Evolutionary conservation across 1,139 yeast species (phyloP), one percentile per base, ranked within the genome.

Genomic region (Suhomyces chickasaworum): DNA sequence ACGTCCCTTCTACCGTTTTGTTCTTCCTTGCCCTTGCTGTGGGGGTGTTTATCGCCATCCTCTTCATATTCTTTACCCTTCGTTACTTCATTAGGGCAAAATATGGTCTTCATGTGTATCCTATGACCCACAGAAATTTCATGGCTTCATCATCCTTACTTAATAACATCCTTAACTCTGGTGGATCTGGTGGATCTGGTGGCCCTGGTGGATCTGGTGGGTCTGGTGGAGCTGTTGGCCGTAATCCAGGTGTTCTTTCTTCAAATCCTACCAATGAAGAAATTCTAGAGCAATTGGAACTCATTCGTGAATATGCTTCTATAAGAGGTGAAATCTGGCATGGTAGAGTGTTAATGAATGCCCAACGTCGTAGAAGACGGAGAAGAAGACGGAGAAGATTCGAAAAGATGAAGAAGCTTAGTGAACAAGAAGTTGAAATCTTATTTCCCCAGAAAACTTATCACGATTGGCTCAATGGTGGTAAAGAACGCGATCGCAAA

Each of bases 371-470:
- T 2, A 47, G 69, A 37, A 54, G 71, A 34, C 50, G 69, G 32
- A 52, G 73, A 39, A 55, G 78, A 47, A 62, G 77, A 49, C 58
- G 75, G 45, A 69, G 71, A 15, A 57, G 78, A 34, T 75, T 64
- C 49, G 62, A 71, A 25, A 72, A 73, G 52, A 81, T 80, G 75
- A 75, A 77, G 58, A 77, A 77, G 55, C 68, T 85, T 47, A 73
- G 88, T 0, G 73, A 73, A 35, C 78, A 72, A 10, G 87, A 86
- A 56, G 83, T 87, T 20, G 83, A 86, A 45, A 75, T 73, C 39
- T 66, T 84, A 43, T 87, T 87, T 61, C 95, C 95, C 0, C 66
- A 71, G 29, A 77, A 80, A 55, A 74, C 84, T 2, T 86, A 85
- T 61, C 65, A 72, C 44, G 78, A 80, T 51, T 83, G 88, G 88